Evolutionary conservation across 495 filamentous ascomycete species (phyloP).

Genomic region (Bombardia bombarda): DNA sequence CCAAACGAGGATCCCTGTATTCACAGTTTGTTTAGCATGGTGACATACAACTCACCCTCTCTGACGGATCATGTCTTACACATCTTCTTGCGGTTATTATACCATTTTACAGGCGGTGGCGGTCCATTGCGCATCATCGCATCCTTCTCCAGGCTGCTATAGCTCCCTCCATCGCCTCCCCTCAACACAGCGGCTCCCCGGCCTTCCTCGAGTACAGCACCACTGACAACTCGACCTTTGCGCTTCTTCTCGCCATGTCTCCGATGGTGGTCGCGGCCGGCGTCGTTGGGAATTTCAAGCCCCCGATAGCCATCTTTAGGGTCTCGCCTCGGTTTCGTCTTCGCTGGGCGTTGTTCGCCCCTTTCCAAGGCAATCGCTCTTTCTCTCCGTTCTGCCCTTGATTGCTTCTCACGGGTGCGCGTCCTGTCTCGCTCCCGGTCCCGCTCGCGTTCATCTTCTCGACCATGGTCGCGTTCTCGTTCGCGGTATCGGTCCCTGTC

Average conservation of each 20-base stretch:
- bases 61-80: slow-evolving; percentile 25
- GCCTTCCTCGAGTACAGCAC: slow-evolving; percentile 62
- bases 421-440: neutral
- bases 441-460: slow-evolving; percentile 2
- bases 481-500: slow-evolving; percentile 20
- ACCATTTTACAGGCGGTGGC: slow-evolving; percentile 2
- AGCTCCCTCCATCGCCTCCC: slow-evolving; percentile 27
- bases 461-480: slow-evolving; percentile 24
- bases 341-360: slow-evolving; percentile 1
- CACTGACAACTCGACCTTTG: slow-evolving; percentile 56
- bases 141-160: slow-evolving; percentile 31
- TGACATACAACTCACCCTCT: neutral
- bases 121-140: slow-evolving; percentile 11
- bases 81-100: slow-evolving; percentile 38
- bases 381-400: neutral
- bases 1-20: slow-evolving; percentile 44
- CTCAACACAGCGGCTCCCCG: slow-evolving; percentile 23
- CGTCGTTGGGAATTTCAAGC: neutral
- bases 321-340: neutral
- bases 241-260: slow-evolving; percentile 28
- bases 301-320: neutral
- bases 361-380: neutral
- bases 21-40: neutral
- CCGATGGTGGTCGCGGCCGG: neutral
- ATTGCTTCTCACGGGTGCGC: neutral